phyloP scores from a whole-genome alignment of 106 monocot species.

The Amphibolis antarctica region DNA sequence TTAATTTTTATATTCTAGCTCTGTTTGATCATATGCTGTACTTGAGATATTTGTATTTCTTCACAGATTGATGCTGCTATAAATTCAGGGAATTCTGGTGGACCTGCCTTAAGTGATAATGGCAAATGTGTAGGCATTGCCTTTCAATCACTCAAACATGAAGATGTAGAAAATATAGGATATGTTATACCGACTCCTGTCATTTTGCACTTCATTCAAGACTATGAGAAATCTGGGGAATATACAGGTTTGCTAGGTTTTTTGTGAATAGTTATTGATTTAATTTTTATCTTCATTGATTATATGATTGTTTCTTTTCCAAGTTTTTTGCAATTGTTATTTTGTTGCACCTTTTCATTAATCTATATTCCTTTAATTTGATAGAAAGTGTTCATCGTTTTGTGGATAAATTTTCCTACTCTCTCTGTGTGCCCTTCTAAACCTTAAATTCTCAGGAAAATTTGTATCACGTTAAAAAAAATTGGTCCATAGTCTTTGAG shows the following conservation, averaged over 20 bases:
- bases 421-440: no score
- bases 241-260: constrained; percentile 58
- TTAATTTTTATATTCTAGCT: neutral
- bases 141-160: constrained; percentile 96
- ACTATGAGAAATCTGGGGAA: constrained; percentile 86
- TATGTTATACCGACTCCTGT: constrained; percentile 99
- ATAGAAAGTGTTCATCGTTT: no score
- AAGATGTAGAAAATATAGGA: constrained; percentile 98
- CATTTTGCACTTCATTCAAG: constrained; percentile 84
- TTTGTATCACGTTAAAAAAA: no score
- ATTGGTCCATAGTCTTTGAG: no score
- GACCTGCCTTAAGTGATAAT: constrained; percentile 95
- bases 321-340: no score
- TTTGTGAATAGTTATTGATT: neutral
- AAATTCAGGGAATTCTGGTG: constrained; percentile 99
- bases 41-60: neutral
- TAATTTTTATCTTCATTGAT: neutral
- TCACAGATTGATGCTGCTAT: constrained; percentile 98
- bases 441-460: no score
- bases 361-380: no score
- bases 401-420: no score
- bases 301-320: neutral
- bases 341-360: no score
- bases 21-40: neutral
- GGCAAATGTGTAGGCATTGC: constrained; percentile 99